Conservation (phyloP, 148 eudicot species). For the Amaranthus cruentus region DNA sequence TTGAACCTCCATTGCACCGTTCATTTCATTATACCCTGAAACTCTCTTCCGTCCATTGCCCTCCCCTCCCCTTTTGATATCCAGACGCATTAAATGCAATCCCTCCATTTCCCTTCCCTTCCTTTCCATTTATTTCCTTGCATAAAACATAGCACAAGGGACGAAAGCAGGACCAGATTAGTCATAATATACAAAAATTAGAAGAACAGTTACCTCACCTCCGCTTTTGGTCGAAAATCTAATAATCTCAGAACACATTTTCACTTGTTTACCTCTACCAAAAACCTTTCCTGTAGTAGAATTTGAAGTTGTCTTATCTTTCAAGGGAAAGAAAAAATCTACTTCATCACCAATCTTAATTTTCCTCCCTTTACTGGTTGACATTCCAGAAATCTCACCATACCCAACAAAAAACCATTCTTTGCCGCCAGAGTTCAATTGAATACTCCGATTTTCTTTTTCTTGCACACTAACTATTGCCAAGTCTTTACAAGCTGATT, state of each 20-base stretch:
- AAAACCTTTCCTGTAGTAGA: conserved; percentile 44
- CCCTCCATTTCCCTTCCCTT: no score
- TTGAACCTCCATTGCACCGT: no score
- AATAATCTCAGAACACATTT: conserved; percentile 71
- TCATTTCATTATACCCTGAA: no score
- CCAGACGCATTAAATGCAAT: no score
- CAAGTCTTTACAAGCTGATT: background rate
- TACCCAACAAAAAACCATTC: conserved; percentile 84
- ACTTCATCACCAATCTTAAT: conserved; percentile 69
- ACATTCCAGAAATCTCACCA: conserved; percentile 63
- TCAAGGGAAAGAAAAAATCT: conserved; percentile 51
- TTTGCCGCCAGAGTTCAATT: conserved; percentile 27
- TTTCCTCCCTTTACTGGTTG: conserved; percentile 82
- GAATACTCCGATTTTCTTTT: conserved; percentile 12
- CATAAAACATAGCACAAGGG: no score
- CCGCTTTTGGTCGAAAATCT: conserved; percentile 68
- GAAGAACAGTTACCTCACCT: conserved; percentile 60
- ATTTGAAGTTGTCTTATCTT: conserved; percentile 30
- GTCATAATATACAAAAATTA: no score
- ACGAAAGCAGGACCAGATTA: no score
- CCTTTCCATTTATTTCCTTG: no score
- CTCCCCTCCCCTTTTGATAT: no score
- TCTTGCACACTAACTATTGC: conserved; percentile 3
- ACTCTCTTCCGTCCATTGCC: no score
- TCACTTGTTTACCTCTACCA: conserved; percentile 53